Percentiles rank a stretch among this genome's conserved stretches.
Conservation (phyloP, 75 land plant genomes). For the Cunninghamia lanceolata region DNA sequence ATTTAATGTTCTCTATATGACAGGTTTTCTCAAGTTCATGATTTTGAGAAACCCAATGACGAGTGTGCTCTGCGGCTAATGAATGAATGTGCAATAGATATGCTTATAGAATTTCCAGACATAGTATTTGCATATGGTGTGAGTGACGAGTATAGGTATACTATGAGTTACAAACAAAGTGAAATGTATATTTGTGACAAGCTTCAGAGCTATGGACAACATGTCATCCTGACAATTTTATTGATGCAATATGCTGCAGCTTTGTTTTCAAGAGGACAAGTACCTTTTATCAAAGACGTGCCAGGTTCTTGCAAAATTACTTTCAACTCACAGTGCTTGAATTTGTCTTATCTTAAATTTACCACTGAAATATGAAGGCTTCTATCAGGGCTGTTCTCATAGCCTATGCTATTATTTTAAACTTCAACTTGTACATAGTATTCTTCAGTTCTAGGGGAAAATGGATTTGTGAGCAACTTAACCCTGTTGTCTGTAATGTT, state of each 20-base stretch:
- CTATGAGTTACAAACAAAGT: neutral
- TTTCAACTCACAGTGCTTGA: neutral
- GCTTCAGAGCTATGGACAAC: neutral
- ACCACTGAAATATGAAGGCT: neutral
- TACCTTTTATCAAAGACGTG: conserved; percentile 64
- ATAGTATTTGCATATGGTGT: conserved; percentile 86
- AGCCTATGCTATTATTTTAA: neutral
- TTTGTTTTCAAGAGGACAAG: conserved; percentile 71
- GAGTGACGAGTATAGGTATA: conserved; percentile 90
- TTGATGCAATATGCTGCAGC: conserved; percentile 35
- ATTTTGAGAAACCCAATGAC: conserved; percentile 91
- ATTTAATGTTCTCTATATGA: conserved; percentile 6
- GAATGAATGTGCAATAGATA: conserved; percentile 68
- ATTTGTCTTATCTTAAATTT: neutral
- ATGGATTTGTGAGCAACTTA: neutral
- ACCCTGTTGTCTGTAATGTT: neutral
- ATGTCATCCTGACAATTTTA: neutral
- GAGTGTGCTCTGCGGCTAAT: conserved; percentile 66
- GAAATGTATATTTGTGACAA: neutral
- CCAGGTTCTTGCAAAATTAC: conserved; percentile 43
- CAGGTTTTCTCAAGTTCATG: conserved; percentile 75
- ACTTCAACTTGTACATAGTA: neutral
- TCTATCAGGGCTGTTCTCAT: neutral
- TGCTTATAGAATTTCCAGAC: conserved; percentile 71
- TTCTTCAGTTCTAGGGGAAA: neutral